phyloP scores from a whole-genome alignment of 2,329 filamentous ascomycete genomes.

The Hymenoscyphus fraxineus region DNA sequence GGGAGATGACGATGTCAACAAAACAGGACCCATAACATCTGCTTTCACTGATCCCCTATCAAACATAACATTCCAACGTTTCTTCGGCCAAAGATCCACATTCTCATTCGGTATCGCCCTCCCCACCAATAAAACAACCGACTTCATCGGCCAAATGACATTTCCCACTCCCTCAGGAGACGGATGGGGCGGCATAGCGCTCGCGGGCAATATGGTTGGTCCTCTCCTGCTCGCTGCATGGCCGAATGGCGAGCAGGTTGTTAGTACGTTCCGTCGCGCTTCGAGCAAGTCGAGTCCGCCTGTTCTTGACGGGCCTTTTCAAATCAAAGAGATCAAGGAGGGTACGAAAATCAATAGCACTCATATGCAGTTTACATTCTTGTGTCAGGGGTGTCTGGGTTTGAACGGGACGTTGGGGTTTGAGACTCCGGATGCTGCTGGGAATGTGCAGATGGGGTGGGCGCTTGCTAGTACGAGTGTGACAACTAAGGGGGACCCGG shows the following conservation, averaged over 20 bases:
- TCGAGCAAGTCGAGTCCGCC: slow-evolving; percentile 34
- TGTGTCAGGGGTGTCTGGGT: slow-evolving; percentile 40
- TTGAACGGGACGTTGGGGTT: slow-evolving; percentile 28
- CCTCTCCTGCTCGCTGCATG: slow-evolving; percentile 44
- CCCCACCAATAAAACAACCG: slow-evolving; percentile 38
- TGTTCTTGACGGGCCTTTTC: slow-evolving; percentile 36
- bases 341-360: slow-evolving; percentile 42
- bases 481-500: slow-evolving; percentile 24
- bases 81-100: slow-evolving; percentile 39
- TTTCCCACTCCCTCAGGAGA: slow-evolving; percentile 38
- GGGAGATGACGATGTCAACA: background rate
- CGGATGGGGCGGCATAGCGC: slow-evolving; percentile 45
- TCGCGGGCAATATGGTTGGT: slow-evolving; percentile 44
- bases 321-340: slow-evolving; percentile 40
- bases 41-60: slow-evolving; percentile 36
- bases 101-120: slow-evolving; percentile 44
- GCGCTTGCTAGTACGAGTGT: slow-evolving; percentile 33
- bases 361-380: slow-evolving; percentile 44
- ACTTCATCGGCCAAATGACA: slow-evolving; percentile 47
- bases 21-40: slow-evolving; percentile 3
- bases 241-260: slow-evolving; percentile 40
- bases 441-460: slow-evolving; percentile 38
- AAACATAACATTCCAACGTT: slow-evolving; percentile 38
- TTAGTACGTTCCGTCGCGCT: slow-evolving; percentile 43
- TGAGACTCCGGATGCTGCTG: slow-evolving; percentile 20